phyloP scores from a whole-genome alignment of 2,329 filamentous ascomycete species.

The Sarocladiaceae sp. region DNA sequence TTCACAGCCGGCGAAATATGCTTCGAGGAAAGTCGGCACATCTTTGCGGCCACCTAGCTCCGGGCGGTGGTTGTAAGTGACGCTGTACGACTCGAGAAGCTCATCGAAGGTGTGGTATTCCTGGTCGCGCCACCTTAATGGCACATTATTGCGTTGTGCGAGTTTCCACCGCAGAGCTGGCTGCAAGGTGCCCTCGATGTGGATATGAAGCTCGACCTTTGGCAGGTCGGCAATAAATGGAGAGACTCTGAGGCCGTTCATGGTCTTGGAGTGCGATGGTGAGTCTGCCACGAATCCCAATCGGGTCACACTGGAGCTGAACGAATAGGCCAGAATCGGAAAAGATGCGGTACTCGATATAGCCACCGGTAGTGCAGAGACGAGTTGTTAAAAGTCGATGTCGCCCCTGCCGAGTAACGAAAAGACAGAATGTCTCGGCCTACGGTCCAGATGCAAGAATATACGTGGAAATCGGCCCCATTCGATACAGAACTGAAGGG shows the following conservation, averaged over 20 bases:
- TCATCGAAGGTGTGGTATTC: slow-evolving; percentile 51
- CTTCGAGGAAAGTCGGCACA: slow-evolving; percentile 53
- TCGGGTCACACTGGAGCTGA: neutral
- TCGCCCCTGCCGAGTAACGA: slow-evolving; percentile 2
- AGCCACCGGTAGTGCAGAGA: no score
- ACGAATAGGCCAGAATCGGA: neutral
- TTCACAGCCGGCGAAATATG: slow-evolving; percentile 72
- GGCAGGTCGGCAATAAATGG: slow-evolving; percentile 58
- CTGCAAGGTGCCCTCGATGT: slow-evolving; percentile 67
- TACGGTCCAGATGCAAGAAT: neutral
- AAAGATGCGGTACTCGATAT: neutral
- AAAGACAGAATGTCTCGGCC: slow-evolving; percentile 5
- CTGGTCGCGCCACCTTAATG: slow-evolving; percentile 44
- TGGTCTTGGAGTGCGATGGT: neutral
- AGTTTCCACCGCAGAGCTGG: slow-evolving; percentile 63
- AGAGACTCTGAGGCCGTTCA: slow-evolving; percentile 12
- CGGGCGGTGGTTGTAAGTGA: slow-evolving; percentile 41
- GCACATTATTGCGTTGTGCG: slow-evolving; percentile 56
- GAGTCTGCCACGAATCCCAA: no score
- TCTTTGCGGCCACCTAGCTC: slow-evolving; percentile 28
- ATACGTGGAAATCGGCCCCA: neutral
- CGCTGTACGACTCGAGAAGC: slow-evolving; percentile 55
- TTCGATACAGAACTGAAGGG: neutral
- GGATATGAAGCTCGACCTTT: slow-evolving; percentile 76
- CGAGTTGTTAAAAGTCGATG: no score